Conservation (phyloP, 148 eudicot species). For the Gaultheria prostrata region DNA sequence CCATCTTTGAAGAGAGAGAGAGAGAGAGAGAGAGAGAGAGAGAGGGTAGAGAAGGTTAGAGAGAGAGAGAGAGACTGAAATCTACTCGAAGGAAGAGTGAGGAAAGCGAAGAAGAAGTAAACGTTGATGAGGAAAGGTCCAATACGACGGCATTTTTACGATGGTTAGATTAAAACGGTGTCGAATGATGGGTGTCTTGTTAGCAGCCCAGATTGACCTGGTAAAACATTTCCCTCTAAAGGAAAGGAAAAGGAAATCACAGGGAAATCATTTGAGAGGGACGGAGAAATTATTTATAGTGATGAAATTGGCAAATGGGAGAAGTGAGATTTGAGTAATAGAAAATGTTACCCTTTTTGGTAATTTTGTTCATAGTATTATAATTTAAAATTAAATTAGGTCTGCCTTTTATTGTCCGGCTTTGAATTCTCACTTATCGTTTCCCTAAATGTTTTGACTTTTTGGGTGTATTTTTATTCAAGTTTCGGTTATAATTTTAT, state of each 20-base stretch:
- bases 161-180: not conserved
- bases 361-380: too few species aligned
- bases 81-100: not conserved
- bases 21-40: not conserved
- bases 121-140: not conserved
- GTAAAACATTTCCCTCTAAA: not conserved
- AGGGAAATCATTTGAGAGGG: not conserved
- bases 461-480: too few species aligned
- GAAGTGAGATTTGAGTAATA: not conserved
- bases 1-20: not conserved
- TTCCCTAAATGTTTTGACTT: too few species aligned
- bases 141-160: not conserved
- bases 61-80: not conserved
- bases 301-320: not conserved
- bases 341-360: not conserved
- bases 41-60: not conserved
- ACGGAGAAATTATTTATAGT: not conserved
- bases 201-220: constrained; percentile 3
- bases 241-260: not conserved
- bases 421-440: too few species aligned
- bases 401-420: too few species aligned
- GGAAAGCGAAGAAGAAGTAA: not conserved
- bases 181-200: not conserved
- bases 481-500: too few species aligned
- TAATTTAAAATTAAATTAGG: too few species aligned